phyloP scores from a whole-genome alignment of 1,284 basidiomycete genomes.

The Tausonia pullulans region DNA sequence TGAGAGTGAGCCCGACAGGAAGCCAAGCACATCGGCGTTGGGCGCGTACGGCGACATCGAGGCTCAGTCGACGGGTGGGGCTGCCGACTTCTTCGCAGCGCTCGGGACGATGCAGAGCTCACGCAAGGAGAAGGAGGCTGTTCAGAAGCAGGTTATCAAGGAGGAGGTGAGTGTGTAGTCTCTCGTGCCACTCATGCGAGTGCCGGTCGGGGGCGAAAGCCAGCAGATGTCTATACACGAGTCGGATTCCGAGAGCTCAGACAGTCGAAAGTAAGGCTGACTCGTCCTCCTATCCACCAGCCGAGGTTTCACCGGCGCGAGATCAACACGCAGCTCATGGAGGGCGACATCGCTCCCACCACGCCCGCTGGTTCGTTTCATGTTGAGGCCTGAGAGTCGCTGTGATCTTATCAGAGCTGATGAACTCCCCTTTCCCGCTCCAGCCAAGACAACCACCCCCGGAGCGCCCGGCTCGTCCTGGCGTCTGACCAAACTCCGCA shows the following conservation, averaged over 20 bases:
- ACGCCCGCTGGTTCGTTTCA: slow-evolving; percentile 23
- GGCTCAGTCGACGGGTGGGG: slow-evolving; percentile 17
- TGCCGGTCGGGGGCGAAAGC: neutral
- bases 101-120: slow-evolving; percentile 65
- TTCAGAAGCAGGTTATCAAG: slow-evolving; percentile 54
- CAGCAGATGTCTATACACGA: neutral
- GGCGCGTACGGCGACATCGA: slow-evolving; percentile 27
- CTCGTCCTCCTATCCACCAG: slow-evolving; percentile 15
- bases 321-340: slow-evolving; percentile 62
- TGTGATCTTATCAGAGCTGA: neutral
- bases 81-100: slow-evolving; percentile 72
- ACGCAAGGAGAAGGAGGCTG: slow-evolving; percentile 47
- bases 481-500: slow-evolving; percentile 92
- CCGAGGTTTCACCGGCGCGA: slow-evolving; percentile 50
- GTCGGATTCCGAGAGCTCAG: neutral
- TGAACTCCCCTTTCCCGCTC: slow-evolving; percentile 24
- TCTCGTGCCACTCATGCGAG: neutral
- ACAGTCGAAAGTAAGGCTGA: slow-evolving; percentile 6
- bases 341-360: slow-evolving; percentile 49
- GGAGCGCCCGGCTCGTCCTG: slow-evolving; percentile 88
- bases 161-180: slow-evolving; percentile 13
- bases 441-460: slow-evolving; percentile 43
- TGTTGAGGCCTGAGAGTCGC: no score
- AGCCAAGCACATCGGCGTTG: no score
- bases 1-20: slow-evolving; percentile 20